Percentiles rank a stretch among this genome's conserved stretches.
phyloP scores from a whole-genome alignment of 805 yeast genomes.

The Candida khao-thaluensis region DNA sequence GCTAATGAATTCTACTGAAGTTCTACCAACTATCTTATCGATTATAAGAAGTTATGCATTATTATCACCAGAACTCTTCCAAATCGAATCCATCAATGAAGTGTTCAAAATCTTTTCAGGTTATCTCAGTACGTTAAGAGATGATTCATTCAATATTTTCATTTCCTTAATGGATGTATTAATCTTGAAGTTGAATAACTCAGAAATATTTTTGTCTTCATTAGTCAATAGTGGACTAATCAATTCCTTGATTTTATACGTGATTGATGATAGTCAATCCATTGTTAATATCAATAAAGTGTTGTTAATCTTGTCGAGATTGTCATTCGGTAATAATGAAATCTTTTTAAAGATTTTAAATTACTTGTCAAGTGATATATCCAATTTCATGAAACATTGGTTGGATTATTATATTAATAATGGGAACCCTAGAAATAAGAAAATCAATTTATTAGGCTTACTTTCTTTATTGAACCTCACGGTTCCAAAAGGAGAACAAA shows the following conservation, averaged over 20 bases:
- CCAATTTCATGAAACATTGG: slow-evolving; percentile 33
- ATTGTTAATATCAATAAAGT: slow-evolving; percentile 40
- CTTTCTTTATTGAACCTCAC: slow-evolving; percentile 47
- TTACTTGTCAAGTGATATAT: slow-evolving; percentile 23
- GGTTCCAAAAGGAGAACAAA: slow-evolving; percentile 21
- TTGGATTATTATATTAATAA: slow-evolving; percentile 47
- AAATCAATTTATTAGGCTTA: slow-evolving; percentile 63
- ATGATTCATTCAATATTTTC: slow-evolving; percentile 62
- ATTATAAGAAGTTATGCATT: slow-evolving; percentile 64
- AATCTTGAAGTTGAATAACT: slow-evolving; percentile 28
- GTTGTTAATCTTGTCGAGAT: slow-evolving; percentile 37
- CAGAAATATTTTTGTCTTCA: slow-evolving; percentile 27
- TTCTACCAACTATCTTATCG: slow-evolving; percentile 60
- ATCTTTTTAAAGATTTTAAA: slow-evolving; percentile 33
- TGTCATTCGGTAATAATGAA: slow-evolving; percentile 33
- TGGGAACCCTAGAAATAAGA: slow-evolving; percentile 74
- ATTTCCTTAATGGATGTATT: slow-evolving; percentile 54
- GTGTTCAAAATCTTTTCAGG: slow-evolving; percentile 51
- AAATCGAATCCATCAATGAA: slow-evolving; percentile 34
- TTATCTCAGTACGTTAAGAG: slow-evolving; percentile 62
- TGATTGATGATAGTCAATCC: slow-evolving; percentile 43
- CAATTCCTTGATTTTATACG: slow-evolving; percentile 39
- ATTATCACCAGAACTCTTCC: slow-evolving; percentile 42
- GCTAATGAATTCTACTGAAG: slow-evolving; percentile 69
- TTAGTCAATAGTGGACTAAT: slow-evolving; percentile 47